Base-by-base conservation (phyloP, 2,329 filamentous ascomycete genomes). In the Sporothrix pallida region DNA sequence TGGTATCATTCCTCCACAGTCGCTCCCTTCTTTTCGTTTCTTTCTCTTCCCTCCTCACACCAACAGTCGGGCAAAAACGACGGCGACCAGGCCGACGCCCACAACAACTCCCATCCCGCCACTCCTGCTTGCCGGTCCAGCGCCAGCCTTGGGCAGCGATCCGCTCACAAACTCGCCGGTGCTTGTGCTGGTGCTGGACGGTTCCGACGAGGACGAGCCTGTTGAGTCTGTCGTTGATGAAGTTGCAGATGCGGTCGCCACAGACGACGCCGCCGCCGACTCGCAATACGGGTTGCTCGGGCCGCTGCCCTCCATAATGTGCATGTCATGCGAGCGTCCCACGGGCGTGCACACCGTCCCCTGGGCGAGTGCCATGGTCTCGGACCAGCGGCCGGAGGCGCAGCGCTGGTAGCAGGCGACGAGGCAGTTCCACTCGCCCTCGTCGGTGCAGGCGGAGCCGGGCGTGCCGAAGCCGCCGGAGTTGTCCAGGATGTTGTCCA, bases 351-450 rank as follows among this genome's bases (percentile, higher is more conserved):
- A 88, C n/a, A 78, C 78, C 1, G 86, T 87, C 5, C 86, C 85
- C 5, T 79, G 78, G 0, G 86, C 82, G 74, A 82, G 83, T 52
- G 82, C 74, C 79, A 86, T 81, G n/a, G 82, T 81, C 0, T 75
- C 79, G 75, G 83, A 86, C 86, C 86, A 88, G 12, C 74, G 78
- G 1, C 86, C 86, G 10, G 81, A 78, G 2, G 84, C 85, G 77
- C 86, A 88, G 42, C 86, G 83, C 79, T 88, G 86, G 80, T 84
- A 88, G 48, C 80, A 81, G 23, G 76, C 79, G 0, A 81, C 82
- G 80, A 88, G 84, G 80, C 87, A 88, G 79, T 87, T 86, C 86
- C 86, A 88, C 75, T 84, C 83, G n/a, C 86, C 86, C 74, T 88
- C 86, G 13, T 80, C 77, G 10, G 77, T 78, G 78, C 86, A 88